Conservation (phyloP, 2,329 filamentous ascomycete species). For the Aspergillus viridinutans region DNA sequence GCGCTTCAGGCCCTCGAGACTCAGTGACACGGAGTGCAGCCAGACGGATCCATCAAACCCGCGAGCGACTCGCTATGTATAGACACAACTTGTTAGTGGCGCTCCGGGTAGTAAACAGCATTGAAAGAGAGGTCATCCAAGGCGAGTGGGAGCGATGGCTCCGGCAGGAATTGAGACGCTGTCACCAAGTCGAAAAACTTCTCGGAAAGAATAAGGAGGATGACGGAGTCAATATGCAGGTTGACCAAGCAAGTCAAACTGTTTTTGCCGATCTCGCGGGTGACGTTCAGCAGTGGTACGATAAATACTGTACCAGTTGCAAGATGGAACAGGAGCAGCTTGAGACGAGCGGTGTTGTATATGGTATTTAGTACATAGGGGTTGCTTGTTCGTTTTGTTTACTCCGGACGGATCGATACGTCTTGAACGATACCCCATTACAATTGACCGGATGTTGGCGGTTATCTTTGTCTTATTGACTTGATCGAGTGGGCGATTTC, state of each 20-base stretch:
- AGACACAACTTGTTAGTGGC: slow-evolving; percentile 88
- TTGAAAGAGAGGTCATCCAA: slow-evolving; percentile 79
- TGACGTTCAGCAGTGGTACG: slow-evolving; percentile 54
- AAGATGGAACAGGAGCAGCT: slow-evolving; percentile 38
- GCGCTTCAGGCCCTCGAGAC: slow-evolving; percentile 24
- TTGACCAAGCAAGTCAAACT: slow-evolving; percentile 21
- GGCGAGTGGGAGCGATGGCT: slow-evolving; percentile 96
- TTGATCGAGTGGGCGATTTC: slow-evolving; percentile 1
- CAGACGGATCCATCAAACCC: slow-evolving; percentile 68
- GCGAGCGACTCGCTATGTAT: slow-evolving; percentile 77
- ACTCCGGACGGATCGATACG: not conserved
- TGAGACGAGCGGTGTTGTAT: slow-evolving; percentile 17
- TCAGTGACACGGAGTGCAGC: slow-evolving; percentile 31
- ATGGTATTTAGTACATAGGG: slow-evolving; percentile 11
- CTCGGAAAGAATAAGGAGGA: slow-evolving; percentile 27
- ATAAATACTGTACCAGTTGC: slow-evolving; percentile 62
- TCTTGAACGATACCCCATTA: slow-evolving; percentile 30
- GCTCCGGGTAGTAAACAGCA: slow-evolving; percentile 80
- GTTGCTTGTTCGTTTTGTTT: slow-evolving; percentile 7
- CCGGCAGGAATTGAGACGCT: slow-evolving; percentile 69
- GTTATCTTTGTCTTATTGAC: slow-evolving; percentile 4
- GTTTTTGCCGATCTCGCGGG: slow-evolving; percentile 35
- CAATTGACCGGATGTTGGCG: slow-evolving; percentile 10
- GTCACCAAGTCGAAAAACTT: slow-evolving; percentile 58
- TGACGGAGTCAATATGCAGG: slow-evolving; percentile 20